These are phyloP conservation scores for Gremmenia infestans DNA, from an alignment of 2,329 filamentous ascomycete genomes.

Conservation along the genomic window DNA sequence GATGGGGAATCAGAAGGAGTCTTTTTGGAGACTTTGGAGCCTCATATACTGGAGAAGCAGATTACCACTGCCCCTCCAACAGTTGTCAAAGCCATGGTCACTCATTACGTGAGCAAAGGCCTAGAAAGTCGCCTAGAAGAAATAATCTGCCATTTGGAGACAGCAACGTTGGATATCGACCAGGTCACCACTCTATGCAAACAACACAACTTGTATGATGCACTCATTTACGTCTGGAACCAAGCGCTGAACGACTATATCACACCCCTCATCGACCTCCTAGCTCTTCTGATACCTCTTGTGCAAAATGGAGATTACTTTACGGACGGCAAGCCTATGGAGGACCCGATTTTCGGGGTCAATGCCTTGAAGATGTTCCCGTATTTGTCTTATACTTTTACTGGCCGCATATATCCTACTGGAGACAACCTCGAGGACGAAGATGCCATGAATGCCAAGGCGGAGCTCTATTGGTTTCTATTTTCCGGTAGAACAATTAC, in stretches of 20 bases:
- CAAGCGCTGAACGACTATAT: slow-evolving; percentile 84
- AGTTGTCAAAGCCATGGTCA: slow-evolving; percentile 80
- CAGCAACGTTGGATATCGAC: slow-evolving; percentile 86
- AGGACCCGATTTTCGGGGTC: slow-evolving; percentile 57
- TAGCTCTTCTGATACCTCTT: slow-evolving; percentile 61
- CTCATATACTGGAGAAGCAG: slow-evolving; percentile 75
- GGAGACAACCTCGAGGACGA: slow-evolving; percentile 68
- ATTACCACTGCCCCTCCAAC: slow-evolving; percentile 73
- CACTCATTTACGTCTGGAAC: slow-evolving; percentile 95
- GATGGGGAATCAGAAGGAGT: slow-evolving; percentile 66
- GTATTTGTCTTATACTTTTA: slow-evolving; percentile 87
- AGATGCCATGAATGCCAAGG: slow-evolving; percentile 72
- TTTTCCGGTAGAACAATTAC: slow-evolving; percentile 76
- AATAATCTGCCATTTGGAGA: slow-evolving; percentile 89
- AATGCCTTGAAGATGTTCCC: slow-evolving; percentile 90
- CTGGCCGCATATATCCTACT: slow-evolving; percentile 86
- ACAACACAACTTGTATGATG: slow-evolving; percentile 87
- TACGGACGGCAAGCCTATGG: slow-evolving; percentile 48
- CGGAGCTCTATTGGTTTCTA: slow-evolving; percentile 86
- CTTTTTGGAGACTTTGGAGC: slow-evolving; percentile 84
- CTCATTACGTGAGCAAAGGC: slow-evolving; percentile 71
- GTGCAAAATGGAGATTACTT: slow-evolving; percentile 51
- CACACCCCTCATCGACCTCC: slow-evolving; percentile 79
- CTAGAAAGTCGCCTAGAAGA: slow-evolving; percentile 80
- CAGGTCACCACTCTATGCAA: slow-evolving; percentile 89